phyloP scores from a whole-genome alignment of 164 flowering plant genomes.

The Vitis rupestris region DNA sequence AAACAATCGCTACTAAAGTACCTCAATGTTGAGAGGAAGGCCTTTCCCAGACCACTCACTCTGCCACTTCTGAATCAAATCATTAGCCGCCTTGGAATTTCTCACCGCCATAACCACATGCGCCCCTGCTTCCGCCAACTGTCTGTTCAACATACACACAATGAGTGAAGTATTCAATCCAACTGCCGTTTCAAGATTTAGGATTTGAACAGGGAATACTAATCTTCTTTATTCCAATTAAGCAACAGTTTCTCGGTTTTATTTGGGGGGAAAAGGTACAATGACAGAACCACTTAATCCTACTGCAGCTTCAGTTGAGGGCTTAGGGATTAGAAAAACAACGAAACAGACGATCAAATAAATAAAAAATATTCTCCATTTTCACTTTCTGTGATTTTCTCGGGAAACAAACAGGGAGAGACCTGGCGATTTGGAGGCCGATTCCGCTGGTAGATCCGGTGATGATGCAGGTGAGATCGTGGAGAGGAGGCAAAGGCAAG shows the following conservation, averaged over 20 bases:
- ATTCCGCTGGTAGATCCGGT: constrained; percentile 70
- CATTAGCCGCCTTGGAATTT: constrained; percentile 68
- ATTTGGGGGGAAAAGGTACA: too few species aligned
- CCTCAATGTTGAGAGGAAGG: constrained; percentile 89
- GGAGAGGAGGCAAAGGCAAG: constrained; percentile 44
- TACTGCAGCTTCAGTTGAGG: too few species aligned
- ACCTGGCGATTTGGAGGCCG: constrained; percentile 57
- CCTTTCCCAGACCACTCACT: constrained; percentile 66
- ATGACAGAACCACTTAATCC: too few species aligned
- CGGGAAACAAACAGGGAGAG: neutral
- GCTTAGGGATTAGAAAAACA: too few species aligned
- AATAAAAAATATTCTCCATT: neutral
- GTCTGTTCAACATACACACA: constrained; percentile 37
- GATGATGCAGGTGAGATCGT: constrained; percentile 43
- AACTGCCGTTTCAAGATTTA: too few species aligned
- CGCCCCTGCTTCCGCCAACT: constrained; percentile 88
- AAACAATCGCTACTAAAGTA: constrained; percentile 12
- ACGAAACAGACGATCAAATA: too few species aligned
- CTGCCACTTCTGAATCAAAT: constrained; percentile 81
- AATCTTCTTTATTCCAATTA: too few species aligned
- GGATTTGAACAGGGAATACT: too few species aligned
- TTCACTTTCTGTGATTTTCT: too few species aligned
- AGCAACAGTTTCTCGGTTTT: too few species aligned
- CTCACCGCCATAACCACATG: constrained; percentile 97
- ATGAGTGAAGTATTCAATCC: too few species aligned